A percentile compares a stretch with the other conserved stretches of the same genome.
These are phyloP conservation scores for Phytophthora ramorum DNA, from an alignment of 352 stramenopile species.

Conservation along the genomic window DNA sequence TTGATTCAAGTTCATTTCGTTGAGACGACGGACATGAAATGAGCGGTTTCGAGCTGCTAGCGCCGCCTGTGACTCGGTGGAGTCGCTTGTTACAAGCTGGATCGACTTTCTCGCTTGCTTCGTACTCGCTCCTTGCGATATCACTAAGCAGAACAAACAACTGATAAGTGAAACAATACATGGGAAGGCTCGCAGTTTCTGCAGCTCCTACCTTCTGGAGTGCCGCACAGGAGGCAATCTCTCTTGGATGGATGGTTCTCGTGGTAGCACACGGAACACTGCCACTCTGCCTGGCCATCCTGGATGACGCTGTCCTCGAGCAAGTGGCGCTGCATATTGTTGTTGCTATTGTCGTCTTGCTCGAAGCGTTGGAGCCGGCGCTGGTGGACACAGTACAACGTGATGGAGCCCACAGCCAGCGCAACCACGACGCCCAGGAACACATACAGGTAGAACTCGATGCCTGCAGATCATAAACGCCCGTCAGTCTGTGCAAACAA, in stretches of 20 bases:
- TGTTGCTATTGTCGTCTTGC: slow-evolving; percentile 77
- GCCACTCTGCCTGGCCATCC: slow-evolving; percentile 77
- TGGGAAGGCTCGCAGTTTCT: too few relatives aligned
- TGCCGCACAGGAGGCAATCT: slow-evolving; percentile 87
- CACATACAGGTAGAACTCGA: slow-evolving; percentile 79
- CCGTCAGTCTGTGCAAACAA: neutral
- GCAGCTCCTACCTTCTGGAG: slow-evolving; percentile 56
- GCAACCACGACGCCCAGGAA: slow-evolving; percentile 70
- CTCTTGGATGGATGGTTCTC: slow-evolving; percentile 85
- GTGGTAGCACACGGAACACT: slow-evolving; percentile 86
- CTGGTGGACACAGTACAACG: slow-evolving; percentile 76
- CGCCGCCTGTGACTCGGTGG: slow-evolving; percentile 38
- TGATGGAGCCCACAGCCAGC: slow-evolving; percentile 46
- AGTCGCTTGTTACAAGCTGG: slow-evolving; percentile 24
- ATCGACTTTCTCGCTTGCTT: slow-evolving; percentile 41
- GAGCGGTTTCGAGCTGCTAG: slow-evolving; percentile 71
- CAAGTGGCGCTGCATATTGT: slow-evolving; percentile 90
- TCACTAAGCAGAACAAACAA: slow-evolving; percentile 40
- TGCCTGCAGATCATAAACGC: slow-evolving; percentile 16
- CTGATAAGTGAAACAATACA: neutral
- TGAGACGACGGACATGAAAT: slow-evolving; percentile 81
- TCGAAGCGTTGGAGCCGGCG: slow-evolving; percentile 62
- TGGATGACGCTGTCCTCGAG: slow-evolving; percentile 83
- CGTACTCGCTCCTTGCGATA: slow-evolving; percentile 57
- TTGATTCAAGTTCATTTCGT: slow-evolving; percentile 86